These are phyloP conservation scores for Eucalyptus fibrosa DNA, from an alignment of 345 rosid genomes.

Conservation along the genomic window DNA sequence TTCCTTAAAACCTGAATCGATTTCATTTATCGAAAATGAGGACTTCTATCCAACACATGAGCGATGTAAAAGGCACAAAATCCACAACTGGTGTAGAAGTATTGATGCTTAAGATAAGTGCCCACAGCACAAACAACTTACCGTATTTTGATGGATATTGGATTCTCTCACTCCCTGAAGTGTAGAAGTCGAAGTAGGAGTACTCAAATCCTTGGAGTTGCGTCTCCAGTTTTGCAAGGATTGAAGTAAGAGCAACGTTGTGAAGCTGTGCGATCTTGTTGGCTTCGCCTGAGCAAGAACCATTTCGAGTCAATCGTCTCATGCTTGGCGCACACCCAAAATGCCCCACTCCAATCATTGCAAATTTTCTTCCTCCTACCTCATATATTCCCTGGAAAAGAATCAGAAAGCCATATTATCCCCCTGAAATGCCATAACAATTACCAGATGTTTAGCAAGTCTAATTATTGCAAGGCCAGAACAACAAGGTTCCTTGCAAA, in stretches of 20 bases:
- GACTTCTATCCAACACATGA: not conserved
- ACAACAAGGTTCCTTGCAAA: not conserved
- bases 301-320: not conserved
- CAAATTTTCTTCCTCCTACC: not conserved
- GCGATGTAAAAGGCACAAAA: not conserved
- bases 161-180: slow-evolving; percentile 3
- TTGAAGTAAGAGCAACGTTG: slow-evolving; percentile 2
- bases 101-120: not conserved
- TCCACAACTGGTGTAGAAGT: not conserved
- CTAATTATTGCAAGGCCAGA: not conserved
- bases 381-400: not conserved
- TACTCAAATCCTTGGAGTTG: slow-evolving; percentile 22
- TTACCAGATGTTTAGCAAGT: not conserved
- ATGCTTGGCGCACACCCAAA: not conserved
- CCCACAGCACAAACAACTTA: not conserved
- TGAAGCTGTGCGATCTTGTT: slow-evolving; percentile 1
- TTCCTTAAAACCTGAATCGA: slow-evolving; percentile 1
- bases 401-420: not conserved
- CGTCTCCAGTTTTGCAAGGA: not conserved
- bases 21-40: not conserved
- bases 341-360: not conserved
- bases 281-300: not conserved
- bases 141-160: slow-evolving; percentile 22
- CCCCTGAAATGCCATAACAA: not conserved
- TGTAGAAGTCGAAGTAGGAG: slow-evolving; percentile 5